Conservation (phyloP, 2,329 filamentous ascomycete species). For the Fusarium armeniacum region DNA sequence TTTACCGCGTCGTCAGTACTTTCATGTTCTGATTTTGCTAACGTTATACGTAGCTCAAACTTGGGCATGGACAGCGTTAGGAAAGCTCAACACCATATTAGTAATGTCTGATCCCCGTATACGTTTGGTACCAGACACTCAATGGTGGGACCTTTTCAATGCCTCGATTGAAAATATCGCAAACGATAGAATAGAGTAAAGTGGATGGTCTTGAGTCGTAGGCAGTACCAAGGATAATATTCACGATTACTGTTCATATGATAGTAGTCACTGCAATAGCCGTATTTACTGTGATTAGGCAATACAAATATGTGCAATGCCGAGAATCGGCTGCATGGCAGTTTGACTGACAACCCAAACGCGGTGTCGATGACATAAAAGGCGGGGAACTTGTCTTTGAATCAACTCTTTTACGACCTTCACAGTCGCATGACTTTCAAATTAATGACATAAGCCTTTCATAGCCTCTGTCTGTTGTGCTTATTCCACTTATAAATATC, state of each 20-base stretch:
- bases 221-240: not conserved
- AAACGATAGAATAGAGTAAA: not conserved
- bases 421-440: not conserved
- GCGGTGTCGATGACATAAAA: constrained; percentile 2
- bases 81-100: constrained; percentile 1
- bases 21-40: rapidly evolving
- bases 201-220: not conserved
- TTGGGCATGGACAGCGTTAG: constrained; percentile 14
- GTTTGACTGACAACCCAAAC: not conserved
- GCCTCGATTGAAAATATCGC: not conserved
- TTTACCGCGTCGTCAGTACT: rapidly evolving
- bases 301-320: rapidly evolving
- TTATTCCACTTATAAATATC: no score
- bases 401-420: not conserved
- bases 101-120: constrained; percentile 15
- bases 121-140: not conserved
- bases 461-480: rapidly evolving
- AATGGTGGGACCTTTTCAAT: constrained; percentile 8
- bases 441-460: not conserved
- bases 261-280: rapidly evolving
- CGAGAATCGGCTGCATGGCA: not conserved
- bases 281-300: not conserved
- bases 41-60: constrained; percentile 1
- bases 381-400: constrained; percentile 7
- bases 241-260: not conserved